Percentiles rank a stretch among this genome's conserved stretches.
Evolutionary conservation across 495 filamentous ascomycete genomes (phyloP).

Genomic region (Massariosphaeria phaeospora): DNA sequence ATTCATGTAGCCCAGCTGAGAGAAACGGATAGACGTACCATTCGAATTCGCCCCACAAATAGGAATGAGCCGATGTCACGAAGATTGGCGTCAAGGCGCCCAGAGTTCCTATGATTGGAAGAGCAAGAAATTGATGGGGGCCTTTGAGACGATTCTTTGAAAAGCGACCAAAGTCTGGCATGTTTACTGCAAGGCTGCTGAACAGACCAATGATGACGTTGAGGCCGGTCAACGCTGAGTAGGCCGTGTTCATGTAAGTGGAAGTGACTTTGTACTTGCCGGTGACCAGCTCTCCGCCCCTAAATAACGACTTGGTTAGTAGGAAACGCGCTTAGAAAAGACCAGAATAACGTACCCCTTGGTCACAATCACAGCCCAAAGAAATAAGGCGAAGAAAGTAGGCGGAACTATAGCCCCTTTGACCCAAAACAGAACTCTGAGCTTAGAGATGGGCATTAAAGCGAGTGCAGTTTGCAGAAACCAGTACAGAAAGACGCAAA

Average conservation of each 20-base stretch:
- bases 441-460: slow-evolving; percentile 34
- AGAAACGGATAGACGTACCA: slow-evolving; percentile 31
- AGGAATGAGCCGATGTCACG: slow-evolving; percentile 39
- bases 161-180: slow-evolving; percentile 44
- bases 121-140: slow-evolving; percentile 41
- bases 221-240: slow-evolving; percentile 43
- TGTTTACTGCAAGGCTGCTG: slow-evolving; percentile 44
- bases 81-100: slow-evolving; percentile 43
- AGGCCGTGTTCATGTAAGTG: slow-evolving; percentile 43
- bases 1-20: neutral
- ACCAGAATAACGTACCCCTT: slow-evolving; percentile 16
- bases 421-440: slow-evolving; percentile 33
- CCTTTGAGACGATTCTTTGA: slow-evolving; percentile 39
- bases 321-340: neutral
- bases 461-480: slow-evolving; percentile 43
- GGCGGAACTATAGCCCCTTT: slow-evolving; percentile 34
- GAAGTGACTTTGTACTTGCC: slow-evolving; percentile 40
- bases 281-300: slow-evolving; percentile 36
- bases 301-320: neutral
- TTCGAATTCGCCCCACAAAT: slow-evolving; percentile 42
- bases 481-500: slow-evolving; percentile 51
- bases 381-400: slow-evolving; percentile 34
- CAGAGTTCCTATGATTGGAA: slow-evolving; percentile 43
- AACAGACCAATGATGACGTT: slow-evolving; percentile 47
- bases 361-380: slow-evolving; percentile 34